Percentiles rank a stretch among this genome's conserved stretches.
phyloP scores from a whole-genome alignment of 2,329 filamentous ascomycete genomes.

The Neonectria sp. region DNA sequence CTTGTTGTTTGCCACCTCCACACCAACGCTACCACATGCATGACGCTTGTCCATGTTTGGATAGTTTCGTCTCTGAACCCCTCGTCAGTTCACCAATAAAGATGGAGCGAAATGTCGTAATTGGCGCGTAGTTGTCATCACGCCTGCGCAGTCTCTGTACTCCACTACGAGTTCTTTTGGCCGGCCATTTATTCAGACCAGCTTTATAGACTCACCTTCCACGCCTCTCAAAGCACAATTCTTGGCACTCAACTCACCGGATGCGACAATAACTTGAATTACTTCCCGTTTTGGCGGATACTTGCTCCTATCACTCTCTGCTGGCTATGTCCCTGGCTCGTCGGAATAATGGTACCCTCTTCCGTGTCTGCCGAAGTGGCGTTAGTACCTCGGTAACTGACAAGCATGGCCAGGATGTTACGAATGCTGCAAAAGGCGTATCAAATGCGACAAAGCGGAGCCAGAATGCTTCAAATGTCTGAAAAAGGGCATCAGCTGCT shows the following conservation, averaged over 20 bases:
- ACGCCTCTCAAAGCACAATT: background rate
- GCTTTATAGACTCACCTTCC: background rate
- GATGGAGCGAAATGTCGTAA: too few relatives aligned
- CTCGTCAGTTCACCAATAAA: too few relatives aligned
- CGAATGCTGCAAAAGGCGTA: slow-evolving; percentile 56
- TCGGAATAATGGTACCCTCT: slow-evolving; percentile 44
- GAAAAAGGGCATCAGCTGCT: slow-evolving; percentile 57
- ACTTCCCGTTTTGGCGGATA: background rate
- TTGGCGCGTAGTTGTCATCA: slow-evolving; percentile 20
- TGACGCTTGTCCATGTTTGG: background rate
- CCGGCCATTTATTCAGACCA: background rate
- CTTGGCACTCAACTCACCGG: too few relatives aligned
- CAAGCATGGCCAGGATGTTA: slow-evolving; percentile 57
- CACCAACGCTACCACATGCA: too few relatives aligned
- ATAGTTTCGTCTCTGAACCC: background rate
- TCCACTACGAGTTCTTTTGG: background rate
- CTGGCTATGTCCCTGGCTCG: slow-evolving; percentile 46
- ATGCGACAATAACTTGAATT: background rate
- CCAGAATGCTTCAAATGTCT: slow-evolving; percentile 57
- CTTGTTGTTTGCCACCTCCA: too few relatives aligned
- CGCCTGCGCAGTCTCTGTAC: slow-evolving; percentile 20
- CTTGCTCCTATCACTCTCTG: too few relatives aligned
- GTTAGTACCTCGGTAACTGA: slow-evolving; percentile 35
- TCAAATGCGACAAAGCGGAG: slow-evolving; percentile 57
- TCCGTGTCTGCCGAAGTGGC: background rate